phyloP scores from a whole-genome alignment of 768 basidiomycete species.

The Psilocybe tampanensis region DNA sequence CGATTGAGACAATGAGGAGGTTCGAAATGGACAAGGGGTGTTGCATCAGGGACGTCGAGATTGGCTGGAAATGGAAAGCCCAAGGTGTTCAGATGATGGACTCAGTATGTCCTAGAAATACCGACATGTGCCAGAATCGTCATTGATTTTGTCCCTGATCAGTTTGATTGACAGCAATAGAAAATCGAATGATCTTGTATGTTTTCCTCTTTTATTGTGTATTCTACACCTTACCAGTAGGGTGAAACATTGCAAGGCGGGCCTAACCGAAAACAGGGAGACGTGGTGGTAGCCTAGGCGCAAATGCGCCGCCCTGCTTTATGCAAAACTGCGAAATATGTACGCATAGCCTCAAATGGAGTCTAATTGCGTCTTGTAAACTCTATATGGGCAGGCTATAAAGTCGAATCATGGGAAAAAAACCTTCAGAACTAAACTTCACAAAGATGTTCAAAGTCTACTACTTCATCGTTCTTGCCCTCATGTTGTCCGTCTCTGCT shows the following conservation, averaged over 20 bases:
- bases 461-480: background rate
- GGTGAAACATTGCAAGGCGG: background rate
- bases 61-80: no score
- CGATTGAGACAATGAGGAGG: no score
- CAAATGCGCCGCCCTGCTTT: no score
- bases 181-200: background rate
- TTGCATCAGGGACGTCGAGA: no score
- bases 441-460: background rate
- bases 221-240: background rate
- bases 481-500: background rate
- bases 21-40: no score
- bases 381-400: background rate
- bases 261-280: no score
- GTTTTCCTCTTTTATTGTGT: background rate
- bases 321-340: no score
- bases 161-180: background rate
- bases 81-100: no score
- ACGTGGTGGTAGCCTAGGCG: no score
- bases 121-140: background rate
- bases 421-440: background rate
- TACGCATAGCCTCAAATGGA: background rate
- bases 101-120: no score
- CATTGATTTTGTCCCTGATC: background rate
- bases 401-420: background rate
- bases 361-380: background rate